Evolutionary conservation across 371 early-diverging fungal genomes (phyloP).

Genomic region (Catenaria anguillulae): DNA sequence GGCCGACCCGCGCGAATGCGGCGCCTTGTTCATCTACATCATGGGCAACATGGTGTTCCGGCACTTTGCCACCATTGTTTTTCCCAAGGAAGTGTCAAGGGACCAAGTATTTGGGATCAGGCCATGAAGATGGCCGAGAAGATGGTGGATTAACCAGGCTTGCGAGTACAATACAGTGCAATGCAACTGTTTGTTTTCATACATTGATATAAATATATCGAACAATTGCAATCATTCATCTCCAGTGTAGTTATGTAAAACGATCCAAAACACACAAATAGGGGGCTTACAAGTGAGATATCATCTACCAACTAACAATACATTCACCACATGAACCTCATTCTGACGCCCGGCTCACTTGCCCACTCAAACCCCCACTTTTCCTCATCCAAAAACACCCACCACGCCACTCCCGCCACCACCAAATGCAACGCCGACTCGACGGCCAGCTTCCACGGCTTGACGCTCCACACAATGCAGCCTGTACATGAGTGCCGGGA

Average conservation of each 20-base stretch:
- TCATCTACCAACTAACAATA: no score
- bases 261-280: no score
- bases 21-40: not conserved
- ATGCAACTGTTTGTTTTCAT: not conserved
- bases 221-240: no score
- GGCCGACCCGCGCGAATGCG: not conserved
- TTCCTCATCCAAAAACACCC: slow-evolving; percentile 37
- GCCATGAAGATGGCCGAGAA: not conserved
- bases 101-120: not conserved
- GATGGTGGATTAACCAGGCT: no score
- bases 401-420: slow-evolving; percentile 45
- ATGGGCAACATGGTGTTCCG: not conserved
- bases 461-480: slow-evolving; percentile 32
- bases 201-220: no score
- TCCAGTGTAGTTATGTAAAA: no score
- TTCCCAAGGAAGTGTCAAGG: not conserved
- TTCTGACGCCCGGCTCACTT: slow-evolving; percentile 40
- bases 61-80: not conserved
- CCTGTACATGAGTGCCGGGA: slow-evolving; percentile 61
- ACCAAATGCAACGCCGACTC: slow-evolving; percentile 29
- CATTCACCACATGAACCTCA: slow-evolving; percentile 82
- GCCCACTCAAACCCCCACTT: slow-evolving; percentile 61
- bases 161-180: no score
- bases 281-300: no score
- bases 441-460: slow-evolving; percentile 11